Evolutionary conservation across 2,329 filamentous ascomycete genomes (phyloP).

Genomic region (Curvularia lunata): DNA sequence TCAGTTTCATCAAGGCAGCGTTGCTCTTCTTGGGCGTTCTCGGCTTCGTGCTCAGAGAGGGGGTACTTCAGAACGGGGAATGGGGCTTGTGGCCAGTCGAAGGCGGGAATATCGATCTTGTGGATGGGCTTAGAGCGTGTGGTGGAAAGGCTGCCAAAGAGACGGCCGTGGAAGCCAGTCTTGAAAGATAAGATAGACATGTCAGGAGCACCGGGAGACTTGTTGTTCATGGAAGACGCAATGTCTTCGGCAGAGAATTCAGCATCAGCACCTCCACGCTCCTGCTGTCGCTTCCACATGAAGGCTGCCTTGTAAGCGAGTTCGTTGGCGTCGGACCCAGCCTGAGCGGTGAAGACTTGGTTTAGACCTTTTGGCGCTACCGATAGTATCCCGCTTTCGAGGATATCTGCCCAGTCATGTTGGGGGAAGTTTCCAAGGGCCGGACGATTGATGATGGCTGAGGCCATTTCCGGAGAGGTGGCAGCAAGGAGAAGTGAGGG

Average conservation of each 20-base stretch:
- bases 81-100: constrained; percentile 90
- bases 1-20: constrained; percentile 84
- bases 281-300: constrained; percentile 83
- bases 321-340: constrained; percentile 92
- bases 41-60: constrained; percentile 76
- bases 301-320: constrained; percentile 95
- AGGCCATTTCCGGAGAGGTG: constrained; percentile 77
- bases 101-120: constrained; percentile 92
- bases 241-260: constrained; percentile 84
- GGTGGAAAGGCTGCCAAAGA: constrained; percentile 86
- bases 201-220: constrained; percentile 76
- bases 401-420: constrained; percentile 79
- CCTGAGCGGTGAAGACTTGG: constrained; percentile 90
- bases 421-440: constrained; percentile 91
- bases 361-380: constrained; percentile 82
- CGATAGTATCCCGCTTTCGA: constrained; percentile 79
- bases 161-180: constrained; percentile 85
- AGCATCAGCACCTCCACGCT: constrained; percentile 77
- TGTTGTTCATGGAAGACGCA: constrained; percentile 77
- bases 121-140: constrained; percentile 93
- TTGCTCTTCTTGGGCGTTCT: constrained; percentile 82
- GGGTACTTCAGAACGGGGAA: constrained; percentile 90
- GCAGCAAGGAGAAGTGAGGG: constrained; percentile 73
- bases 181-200: constrained; percentile 90
- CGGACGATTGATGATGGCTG: constrained; percentile 83